These are phyloP conservation scores for Aegle marmelos DNA, from an alignment of 345 rosid genomes.

Conservation along the genomic window DNA sequence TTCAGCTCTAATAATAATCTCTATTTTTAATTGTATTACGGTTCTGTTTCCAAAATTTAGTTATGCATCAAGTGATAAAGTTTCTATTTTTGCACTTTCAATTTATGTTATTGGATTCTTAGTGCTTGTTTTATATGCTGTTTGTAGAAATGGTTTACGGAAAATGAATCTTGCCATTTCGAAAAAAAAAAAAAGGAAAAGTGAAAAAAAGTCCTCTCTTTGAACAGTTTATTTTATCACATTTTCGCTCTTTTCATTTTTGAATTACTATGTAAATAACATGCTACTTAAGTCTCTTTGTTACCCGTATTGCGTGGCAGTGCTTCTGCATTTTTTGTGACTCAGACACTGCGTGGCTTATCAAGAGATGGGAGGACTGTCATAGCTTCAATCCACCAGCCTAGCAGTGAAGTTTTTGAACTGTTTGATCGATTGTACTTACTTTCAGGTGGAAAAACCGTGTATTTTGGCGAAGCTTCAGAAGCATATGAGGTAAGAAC, in stretches of 20 bases:
- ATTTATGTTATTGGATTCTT: too few species aligned
- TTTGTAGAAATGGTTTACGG: too few species aligned
- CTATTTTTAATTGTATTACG: neutral
- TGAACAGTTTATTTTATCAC: neutral
- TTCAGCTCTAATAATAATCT: neutral
- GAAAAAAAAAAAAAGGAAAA: too few species aligned
- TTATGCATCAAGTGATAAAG: neutral
- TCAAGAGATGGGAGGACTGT: constrained; percentile 96
- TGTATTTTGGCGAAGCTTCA: constrained; percentile 82
- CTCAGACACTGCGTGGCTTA: constrained; percentile 77
- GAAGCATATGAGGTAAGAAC: constrained; percentile 78
- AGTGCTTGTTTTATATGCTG: too few species aligned
- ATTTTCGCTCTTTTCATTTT: neutral
- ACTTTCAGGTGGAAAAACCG: constrained; percentile 92
- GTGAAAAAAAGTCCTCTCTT: too few species aligned
- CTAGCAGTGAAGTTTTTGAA: constrained; percentile 92
- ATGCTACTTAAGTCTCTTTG: neutral
- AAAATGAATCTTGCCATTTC: too few species aligned
- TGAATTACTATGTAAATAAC: neutral
- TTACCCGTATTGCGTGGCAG: constrained; percentile 30
- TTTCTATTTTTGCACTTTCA: neutral
- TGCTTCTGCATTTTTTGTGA: constrained; percentile 96
- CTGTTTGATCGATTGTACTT: constrained; percentile 80
- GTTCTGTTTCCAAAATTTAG: neutral
- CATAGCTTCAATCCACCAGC: constrained; percentile 93